Evolutionary conservation across 2,329 filamentous ascomycete species (phyloP), one percentile per base, ranked within the genome.

Genomic region (Cladosporium oxysporum): DNA sequence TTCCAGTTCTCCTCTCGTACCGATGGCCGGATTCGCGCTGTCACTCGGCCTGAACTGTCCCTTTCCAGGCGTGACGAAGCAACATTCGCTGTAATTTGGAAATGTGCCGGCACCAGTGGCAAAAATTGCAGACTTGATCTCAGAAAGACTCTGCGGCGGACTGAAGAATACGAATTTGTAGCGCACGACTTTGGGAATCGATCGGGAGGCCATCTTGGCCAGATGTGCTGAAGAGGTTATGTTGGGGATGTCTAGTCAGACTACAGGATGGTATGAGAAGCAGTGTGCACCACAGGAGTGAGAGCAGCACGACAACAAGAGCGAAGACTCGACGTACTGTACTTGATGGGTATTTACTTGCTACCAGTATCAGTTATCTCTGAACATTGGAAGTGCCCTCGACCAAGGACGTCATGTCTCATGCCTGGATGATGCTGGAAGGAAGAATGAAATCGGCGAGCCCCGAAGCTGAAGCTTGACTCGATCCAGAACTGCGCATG

Each of bases 11-110:
- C 88, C 87, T 1, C 82, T 78, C 11, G 78, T 77, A 0, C 89
- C 90, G 68, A 91, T 87, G 71, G 87, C 78, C 3, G 89, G 89
- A 58, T 88, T 88, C 0, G 89, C 87, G 0, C 79, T 75, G 64
- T 82, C 81, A 0, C 86, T 87, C 0, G 89, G 88, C 0, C 86
- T 83, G 75, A 91, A 92, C 72, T 91, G 88, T 0, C 88, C 88
- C 0, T 80, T 86, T 5, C 89, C 90, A 4, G 77, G 68, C 2
- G 74, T 77, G 1, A 73, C 75, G 67, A 79, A 83, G 62, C 77
- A 78, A 61, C 74, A 77, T 70, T 83, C 79, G 0, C 77, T 81
- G 69, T 83, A 83, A 5, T 79, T 79, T 3, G 80, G 79, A 67
- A 78, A 80, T 7, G 71, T 71, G 8, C 81, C 82, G 44, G 81